Percentiles rank a stretch among this genome's conserved stretches.
These are phyloP conservation scores for Verbena officinalis DNA, from an alignment of 257 asterid species.

Conservation along the genomic window DNA sequence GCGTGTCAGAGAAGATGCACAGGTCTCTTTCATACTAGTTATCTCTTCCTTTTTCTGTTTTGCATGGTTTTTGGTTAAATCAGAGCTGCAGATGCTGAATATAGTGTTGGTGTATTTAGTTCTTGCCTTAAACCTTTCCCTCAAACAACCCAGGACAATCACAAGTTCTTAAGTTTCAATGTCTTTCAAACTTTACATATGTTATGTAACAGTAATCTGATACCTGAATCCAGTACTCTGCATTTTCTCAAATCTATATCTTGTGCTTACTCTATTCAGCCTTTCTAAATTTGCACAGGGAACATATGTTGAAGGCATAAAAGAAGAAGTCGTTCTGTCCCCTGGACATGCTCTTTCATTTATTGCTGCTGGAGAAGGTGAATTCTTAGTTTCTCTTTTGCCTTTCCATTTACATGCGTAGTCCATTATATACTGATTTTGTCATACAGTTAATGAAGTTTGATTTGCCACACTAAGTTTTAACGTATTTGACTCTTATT, in stretches of 20 bases:
- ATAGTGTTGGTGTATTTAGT: slow-evolving; percentile 5
- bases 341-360: slow-evolving; percentile 92
- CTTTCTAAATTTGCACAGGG: slow-evolving; percentile 56
- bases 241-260: slow-evolving; percentile 18
- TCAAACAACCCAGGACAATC: slow-evolving; percentile 12
- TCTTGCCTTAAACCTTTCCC: slow-evolving; percentile 3
- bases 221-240: slow-evolving; percentile 18
- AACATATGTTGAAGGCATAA: slow-evolving; percentile 94
- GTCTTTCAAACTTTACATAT: slow-evolving; percentile 4
- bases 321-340: slow-evolving; percentile 93
- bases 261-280: slow-evolving; percentile 29
- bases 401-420: slow-evolving; percentile 10
- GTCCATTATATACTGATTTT: slow-evolving; percentile 11
- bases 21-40: slow-evolving; percentile 43
- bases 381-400: slow-evolving; percentile 28
- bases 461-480: slow-evolving; percentile 1
- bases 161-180: neutral
- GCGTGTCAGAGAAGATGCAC: slow-evolving; percentile 88
- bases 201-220: neutral
- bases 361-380: slow-evolving; percentile 90
- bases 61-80: slow-evolving; percentile 15
- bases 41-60: slow-evolving; percentile 14
- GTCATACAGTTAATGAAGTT: slow-evolving; percentile 9
- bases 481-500: slow-evolving; percentile 19
- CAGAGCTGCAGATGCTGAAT: slow-evolving; percentile 10